Evolutionary conservation across 257 asterid species (phyloP), one percentile per base, ranked within the genome.

Genomic region (Nicotiana benthamiana): DNA sequence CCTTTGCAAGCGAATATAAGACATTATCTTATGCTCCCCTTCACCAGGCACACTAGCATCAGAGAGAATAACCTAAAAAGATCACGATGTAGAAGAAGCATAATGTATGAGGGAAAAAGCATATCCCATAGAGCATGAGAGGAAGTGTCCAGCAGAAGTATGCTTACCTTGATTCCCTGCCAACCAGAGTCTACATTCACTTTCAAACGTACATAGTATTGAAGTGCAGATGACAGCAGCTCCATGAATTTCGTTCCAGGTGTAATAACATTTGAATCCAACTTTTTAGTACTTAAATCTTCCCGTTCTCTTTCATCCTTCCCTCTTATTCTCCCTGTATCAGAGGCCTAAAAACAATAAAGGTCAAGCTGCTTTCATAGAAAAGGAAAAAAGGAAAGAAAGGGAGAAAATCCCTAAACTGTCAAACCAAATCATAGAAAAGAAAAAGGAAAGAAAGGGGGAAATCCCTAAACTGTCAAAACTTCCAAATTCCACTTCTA

Each of bases 1-100:
- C 79, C 97, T 89, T 81, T 92, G 97, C 86, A 89, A 81, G 59
- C 97, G 97, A 86, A 92, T 92, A 82, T 88, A 92, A 26, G 96
- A 89, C 88, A 92, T 88, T 53, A 90, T 85, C 81, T 92, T 92
- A 67, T 92, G 97, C 74, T 92, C 97, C 59, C 97, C 97, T 85
- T 92, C 97, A 34, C 96, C 97, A 66, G 97, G 96, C 65, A 91
- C 97, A 82, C 84, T 88, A 57, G 95, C 95, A 86, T 91, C 97
- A 63, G 97, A 92, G 68, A 92, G 89, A 77, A 92, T 90, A 24
- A 92, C 95, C 97, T 92, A 80, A 51, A 63, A 82, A 67, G 34
- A 74, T 52, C 82, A 81, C 24, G 43, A 53, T 16, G 53, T 63
- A 60, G 80, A 8, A 78, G 46, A 64, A 4, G 32, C 63, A 70